phyloP scores from a whole-genome alignment of 768 basidiomycete species.

The Coprinopsis sp. region DNA sequence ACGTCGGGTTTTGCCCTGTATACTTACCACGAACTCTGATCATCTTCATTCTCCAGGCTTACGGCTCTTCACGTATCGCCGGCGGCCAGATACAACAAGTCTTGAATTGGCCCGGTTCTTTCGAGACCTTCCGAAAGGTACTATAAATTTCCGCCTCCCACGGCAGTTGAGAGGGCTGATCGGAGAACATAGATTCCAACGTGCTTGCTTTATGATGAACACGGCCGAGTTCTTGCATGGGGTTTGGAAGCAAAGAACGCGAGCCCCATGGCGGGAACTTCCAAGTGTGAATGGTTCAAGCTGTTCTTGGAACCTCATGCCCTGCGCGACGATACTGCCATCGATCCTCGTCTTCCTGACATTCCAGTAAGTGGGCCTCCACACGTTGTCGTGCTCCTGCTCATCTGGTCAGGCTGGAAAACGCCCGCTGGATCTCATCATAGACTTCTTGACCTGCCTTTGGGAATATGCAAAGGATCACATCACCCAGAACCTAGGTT shows the following conservation, averaged over 20 bases:
- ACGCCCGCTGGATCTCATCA: slow-evolving; percentile 69
- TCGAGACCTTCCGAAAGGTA: slow-evolving; percentile 82
- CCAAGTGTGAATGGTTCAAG: slow-evolving; percentile 68
- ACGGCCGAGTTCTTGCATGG: slow-evolving; percentile 75
- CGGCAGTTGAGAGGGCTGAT: slow-evolving; percentile 3
- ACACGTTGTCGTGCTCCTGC: slow-evolving; percentile 7
- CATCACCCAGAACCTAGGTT: slow-evolving; percentile 83
- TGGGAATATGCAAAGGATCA: slow-evolving; percentile 87
- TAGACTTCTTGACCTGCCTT: slow-evolving; percentile 76
- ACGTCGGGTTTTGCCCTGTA: slow-evolving; percentile 27
- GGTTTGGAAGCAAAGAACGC: slow-evolving; percentile 85
- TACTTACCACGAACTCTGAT: background rate
- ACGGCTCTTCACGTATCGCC: slow-evolving; percentile 80
- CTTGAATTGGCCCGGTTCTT: slow-evolving; percentile 78
- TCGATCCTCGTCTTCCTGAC: slow-evolving; percentile 76
- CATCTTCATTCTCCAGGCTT: slow-evolving; percentile 51
- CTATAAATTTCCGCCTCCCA: slow-evolving; percentile 13
- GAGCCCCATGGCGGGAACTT: slow-evolving; percentile 59
- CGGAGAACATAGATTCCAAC: slow-evolving; percentile 56
- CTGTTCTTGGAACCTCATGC: slow-evolving; percentile 80
- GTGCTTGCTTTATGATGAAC: slow-evolving; percentile 75
- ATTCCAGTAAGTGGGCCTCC: slow-evolving; percentile 56
- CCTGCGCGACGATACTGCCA: slow-evolving; percentile 61
- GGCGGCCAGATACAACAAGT: slow-evolving; percentile 81
- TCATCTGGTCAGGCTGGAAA: slow-evolving; percentile 57